These are phyloP conservation scores for Fraxinus greggii DNA, from an alignment of 305 asterid species.

Conservation along the genomic window DNA sequence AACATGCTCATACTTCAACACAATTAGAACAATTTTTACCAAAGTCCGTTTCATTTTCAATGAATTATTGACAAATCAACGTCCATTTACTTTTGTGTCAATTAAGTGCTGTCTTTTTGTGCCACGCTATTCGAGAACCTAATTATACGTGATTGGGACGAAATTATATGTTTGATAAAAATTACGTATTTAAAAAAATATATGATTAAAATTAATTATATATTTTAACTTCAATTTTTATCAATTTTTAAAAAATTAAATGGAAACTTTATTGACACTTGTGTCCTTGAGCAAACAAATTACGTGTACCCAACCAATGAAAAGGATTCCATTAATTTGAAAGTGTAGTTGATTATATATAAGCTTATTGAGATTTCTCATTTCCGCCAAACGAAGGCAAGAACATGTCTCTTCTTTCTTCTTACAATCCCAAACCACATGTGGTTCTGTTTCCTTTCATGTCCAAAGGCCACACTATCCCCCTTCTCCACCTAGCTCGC, in stretches of 20 bases:
- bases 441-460: slow-evolving; percentile 69
- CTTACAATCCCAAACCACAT: slow-evolving; percentile 21
- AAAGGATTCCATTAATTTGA: neutral
- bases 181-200: no score
- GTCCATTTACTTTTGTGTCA: neutral
- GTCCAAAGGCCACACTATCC: slow-evolving; percentile 87
- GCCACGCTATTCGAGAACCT: no score
- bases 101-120: no score
- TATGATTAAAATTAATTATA: no score
- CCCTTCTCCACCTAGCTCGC: slow-evolving; percentile 56
- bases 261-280: neutral
- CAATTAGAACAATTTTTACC: neutral
- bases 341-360: neutral
- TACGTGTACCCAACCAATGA: neutral
- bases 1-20: neutral
- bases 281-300: neutral
- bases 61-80: neutral
- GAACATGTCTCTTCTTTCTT: slow-evolving; percentile 23
- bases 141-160: neutral
- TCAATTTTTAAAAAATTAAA: no score
- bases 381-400: neutral
- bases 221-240: no score
- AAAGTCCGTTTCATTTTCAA: neutral
- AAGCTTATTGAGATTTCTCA: neutral
- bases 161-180: no score